A percentile compares a stretch with the other conserved stretches of the same genome.
These are phyloP conservation scores for Pontederia crassipes DNA, from an alignment of 176 grass and related monocot genomes.

Conservation along the genomic window DNA sequence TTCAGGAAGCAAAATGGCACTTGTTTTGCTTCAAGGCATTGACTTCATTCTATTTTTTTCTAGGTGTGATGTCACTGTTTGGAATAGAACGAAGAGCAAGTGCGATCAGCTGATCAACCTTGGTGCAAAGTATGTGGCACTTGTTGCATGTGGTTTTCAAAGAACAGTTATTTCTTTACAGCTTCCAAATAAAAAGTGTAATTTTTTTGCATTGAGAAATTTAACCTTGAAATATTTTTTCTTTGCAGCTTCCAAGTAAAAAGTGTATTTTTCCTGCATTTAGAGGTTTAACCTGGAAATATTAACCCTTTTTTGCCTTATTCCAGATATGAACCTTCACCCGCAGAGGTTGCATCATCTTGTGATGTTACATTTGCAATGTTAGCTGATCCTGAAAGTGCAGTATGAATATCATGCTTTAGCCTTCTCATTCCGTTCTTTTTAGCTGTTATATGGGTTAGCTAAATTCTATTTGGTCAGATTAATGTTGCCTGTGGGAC, in stretches of 20 bases:
- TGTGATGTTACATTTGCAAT: slow-evolving; percentile 77
- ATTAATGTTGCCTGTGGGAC: slow-evolving; percentile 54
- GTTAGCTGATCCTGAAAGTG: slow-evolving; percentile 77
- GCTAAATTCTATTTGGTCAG: slow-evolving; percentile 28
- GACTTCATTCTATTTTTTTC: not conserved
- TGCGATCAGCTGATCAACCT: slow-evolving; percentile 64
- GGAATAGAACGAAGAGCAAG: slow-evolving; percentile 87
- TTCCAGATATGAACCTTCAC: slow-evolving; percentile 55
- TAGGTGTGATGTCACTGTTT: slow-evolving; percentile 79
- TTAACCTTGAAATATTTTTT: not conserved
- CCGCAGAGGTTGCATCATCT: slow-evolving; percentile 54
- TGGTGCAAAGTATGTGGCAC: slow-evolving; percentile 49
- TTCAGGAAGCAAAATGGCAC: too few species aligned
- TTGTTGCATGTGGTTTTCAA: not conserved
- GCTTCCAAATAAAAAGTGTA: not conserved
- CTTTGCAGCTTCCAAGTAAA: not conserved
- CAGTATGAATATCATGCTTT: slow-evolving; percentile 24
- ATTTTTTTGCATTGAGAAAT: not conserved
- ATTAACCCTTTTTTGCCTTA: not conserved
- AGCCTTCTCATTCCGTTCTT: not conserved
- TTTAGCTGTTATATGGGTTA: slow-evolving; percentile 10
- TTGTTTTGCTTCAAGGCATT: not conserved
- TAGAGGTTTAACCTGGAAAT: not conserved
- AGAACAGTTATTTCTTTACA: not conserved
- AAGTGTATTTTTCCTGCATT: too few species aligned